Conservation (phyloP, 345 rosid species). For the Citrus australasica region DNA sequence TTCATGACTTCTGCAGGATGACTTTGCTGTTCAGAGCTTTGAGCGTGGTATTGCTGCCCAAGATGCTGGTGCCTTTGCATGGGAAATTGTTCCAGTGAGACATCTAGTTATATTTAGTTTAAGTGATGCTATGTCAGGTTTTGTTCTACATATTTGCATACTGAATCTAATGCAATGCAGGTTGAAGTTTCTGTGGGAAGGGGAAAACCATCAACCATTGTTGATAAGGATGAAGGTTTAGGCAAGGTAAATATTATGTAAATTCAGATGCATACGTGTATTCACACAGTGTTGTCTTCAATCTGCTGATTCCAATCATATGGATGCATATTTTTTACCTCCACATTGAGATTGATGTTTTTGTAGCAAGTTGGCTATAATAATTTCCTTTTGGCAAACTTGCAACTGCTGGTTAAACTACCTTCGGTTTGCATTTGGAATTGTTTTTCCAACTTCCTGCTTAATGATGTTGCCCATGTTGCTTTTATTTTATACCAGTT, state of each 20-base stretch:
- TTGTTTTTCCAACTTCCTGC: neutral
- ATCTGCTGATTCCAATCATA: slow-evolving; percentile 1
- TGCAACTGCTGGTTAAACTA: neutral
- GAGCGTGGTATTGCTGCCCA: slow-evolving; percentile 98
- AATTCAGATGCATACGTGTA: neutral
- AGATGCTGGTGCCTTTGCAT: slow-evolving; percentile 72
- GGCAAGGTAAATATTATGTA: slow-evolving; percentile 62
- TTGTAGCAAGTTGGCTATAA: neutral
- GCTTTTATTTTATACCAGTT: slow-evolving; percentile 46
- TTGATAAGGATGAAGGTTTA: slow-evolving; percentile 92
- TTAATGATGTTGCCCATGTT: neutral
- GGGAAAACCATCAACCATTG: slow-evolving; percentile 74
- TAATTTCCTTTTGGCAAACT: neutral
- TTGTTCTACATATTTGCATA: neutral
- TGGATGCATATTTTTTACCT: neutral
- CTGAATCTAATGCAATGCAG: slow-evolving; percentile 29
- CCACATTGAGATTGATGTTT: neutral
- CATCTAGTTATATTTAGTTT: slow-evolving; percentile 10
- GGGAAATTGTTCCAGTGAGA: slow-evolving; percentile 93
- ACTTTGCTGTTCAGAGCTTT: slow-evolving; percentile 84
- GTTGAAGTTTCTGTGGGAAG: slow-evolving; percentile 96
- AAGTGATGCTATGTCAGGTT: neutral
- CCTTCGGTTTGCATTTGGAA: neutral
- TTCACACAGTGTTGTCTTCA: neutral
- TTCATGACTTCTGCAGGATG: slow-evolving; percentile 55